Conservation (phyloP, 1,284 basidiomycete species). For the Inonotus obliquus region DNA sequence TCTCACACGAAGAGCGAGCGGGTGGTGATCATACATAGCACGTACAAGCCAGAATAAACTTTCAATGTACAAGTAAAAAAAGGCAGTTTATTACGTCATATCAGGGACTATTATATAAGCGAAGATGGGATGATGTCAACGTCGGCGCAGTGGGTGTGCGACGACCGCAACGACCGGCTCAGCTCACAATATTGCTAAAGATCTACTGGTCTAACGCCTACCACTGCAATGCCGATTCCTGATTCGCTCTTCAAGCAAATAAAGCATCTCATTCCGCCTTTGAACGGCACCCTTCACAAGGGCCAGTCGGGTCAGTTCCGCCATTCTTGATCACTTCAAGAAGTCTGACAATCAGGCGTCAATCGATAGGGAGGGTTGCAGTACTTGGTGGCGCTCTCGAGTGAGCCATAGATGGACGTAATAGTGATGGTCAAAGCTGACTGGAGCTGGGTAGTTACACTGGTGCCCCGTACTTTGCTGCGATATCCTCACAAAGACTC, state of each 20-base stretch:
- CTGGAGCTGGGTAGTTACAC: constrained; percentile 60
- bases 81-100: too few relatives aligned
- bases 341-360: not conserved
- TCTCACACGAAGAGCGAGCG: not conserved
- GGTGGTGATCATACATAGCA: too few relatives aligned
- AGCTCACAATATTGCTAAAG: too few relatives aligned
- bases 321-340: not conserved
- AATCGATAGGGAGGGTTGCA: constrained; percentile 72
- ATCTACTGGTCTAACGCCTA: too few relatives aligned
- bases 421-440: not conserved
- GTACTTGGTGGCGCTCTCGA: constrained; percentile 92
- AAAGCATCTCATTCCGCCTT: constrained; percentile 77
- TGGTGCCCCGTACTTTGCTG: constrained; percentile 93
- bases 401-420: constrained; percentile 38
- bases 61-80: too few relatives aligned
- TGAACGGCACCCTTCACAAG: constrained; percentile 85
- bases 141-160: too few relatives aligned
- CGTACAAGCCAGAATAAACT: too few relatives aligned
- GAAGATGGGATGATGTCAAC: too few relatives aligned
- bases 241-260: constrained; percentile 61
- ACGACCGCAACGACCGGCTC: not conserved
- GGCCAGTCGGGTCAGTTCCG: constrained; percentile 79
- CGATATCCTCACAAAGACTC: constrained; percentile 82
- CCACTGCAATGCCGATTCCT: constrained; percentile 48
- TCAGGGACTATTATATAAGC: too few relatives aligned